These are phyloP conservation scores for Trichoderma sp. DNA, from an alignment of 2,329 filamentous ascomycete species.

Conservation along the genomic window DNA sequence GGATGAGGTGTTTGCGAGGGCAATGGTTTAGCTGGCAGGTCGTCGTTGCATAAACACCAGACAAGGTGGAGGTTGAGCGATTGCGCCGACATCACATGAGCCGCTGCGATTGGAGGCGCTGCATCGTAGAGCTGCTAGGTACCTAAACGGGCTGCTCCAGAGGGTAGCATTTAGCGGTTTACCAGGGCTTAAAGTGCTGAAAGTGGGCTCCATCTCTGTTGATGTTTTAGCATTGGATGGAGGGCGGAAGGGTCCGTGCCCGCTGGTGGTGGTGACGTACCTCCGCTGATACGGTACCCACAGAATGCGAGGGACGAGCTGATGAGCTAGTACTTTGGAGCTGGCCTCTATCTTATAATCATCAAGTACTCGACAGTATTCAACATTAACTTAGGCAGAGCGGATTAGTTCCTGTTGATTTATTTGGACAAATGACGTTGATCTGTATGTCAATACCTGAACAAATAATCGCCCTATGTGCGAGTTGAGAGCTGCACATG, in stretches of 20 bases:
- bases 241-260: not conserved
- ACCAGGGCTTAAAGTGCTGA: not conserved
- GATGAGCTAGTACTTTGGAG: too few species aligned
- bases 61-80: not conserved
- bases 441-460: too few species aligned
- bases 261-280: not conserved
- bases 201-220: not conserved
- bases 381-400: too few species aligned
- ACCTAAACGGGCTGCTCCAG: not conserved
- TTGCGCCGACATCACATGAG: slow-evolving; percentile 1
- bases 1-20: not conserved
- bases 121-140: not conserved
- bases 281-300: not conserved
- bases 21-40: not conserved
- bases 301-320: not conserved
- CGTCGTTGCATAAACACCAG: not conserved
- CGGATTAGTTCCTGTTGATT: too few species aligned
- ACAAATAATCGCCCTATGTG: not conserved
- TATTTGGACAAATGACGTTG: too few species aligned
- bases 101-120: not conserved
- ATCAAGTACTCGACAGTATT: too few species aligned
- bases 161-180: not conserved
- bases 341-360: too few species aligned
- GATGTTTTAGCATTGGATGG: not conserved
- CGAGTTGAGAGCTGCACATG: not conserved